Evolutionary conservation across 1,284 basidiomycete species (phyloP), one percentile per base, ranked within the genome.

Genomic region (Testicularia cyperi): DNA sequence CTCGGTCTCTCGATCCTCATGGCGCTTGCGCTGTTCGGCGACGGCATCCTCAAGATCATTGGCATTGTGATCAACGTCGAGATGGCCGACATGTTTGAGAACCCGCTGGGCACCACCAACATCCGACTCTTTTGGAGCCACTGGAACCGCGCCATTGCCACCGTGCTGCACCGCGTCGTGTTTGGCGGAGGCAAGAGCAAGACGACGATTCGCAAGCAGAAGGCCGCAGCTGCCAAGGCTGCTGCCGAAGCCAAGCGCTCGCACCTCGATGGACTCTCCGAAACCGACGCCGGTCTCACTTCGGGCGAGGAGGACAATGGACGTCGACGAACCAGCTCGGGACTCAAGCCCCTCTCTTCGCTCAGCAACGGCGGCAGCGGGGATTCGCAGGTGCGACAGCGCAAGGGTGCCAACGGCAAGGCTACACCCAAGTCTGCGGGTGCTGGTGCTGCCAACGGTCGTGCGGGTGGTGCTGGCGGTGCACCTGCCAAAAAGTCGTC

Each of bases 111-210:
- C 18, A 73, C 73, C 6, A 68, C 68, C 43, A 73, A 71, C 54
- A 65, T 75, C 26, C 72, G 72, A 16, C 48, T 72, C 21, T 74
- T 75, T 43, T 75, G 74, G 74, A 70, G 69, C 23, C 70, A 73
- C 54, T 76, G 74, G 74, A 76, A 76, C 42, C 64, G 71, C 18
- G 71, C 72, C 23, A 75, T 76, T 38, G 69, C 74, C 15, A 56
- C 65, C 5, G 69, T 76, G 4, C 58, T 76, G 4, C 74, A 75
- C 52, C 70, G 74, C n/a, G 72, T 76, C 39, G 58, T 76, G 6
- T 76, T 76, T 39, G 68, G 65, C 22, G 72, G 73, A 10, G 42
- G 52, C 14, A 58, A 61, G 55, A 48, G 33, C 44, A 64, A 60
- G 48, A 44, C 37, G 19, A 18, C 15, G 16, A 26, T 56, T 28